Conservation (phyloP, 257 asterid species). For the Coffea canephora region DNA sequence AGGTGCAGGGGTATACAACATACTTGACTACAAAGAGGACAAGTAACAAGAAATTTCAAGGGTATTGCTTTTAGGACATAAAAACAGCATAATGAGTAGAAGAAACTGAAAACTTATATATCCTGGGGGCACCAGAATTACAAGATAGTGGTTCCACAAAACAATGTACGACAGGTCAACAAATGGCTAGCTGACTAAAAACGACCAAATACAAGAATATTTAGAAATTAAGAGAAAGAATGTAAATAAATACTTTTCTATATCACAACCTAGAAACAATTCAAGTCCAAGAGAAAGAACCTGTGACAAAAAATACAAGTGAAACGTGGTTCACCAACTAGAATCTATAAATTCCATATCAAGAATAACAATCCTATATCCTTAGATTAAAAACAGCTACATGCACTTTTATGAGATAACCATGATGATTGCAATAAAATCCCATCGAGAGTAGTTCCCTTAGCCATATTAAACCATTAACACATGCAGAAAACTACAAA, state of each 20-base stretch:
- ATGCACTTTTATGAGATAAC: neutral
- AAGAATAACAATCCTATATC: neutral
- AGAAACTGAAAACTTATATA: neutral
- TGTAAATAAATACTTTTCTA: no score
- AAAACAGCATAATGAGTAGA: neutral
- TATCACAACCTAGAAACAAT: neutral
- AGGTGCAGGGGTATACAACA: neutral
- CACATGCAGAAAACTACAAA: neutral
- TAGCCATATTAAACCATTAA: neutral
- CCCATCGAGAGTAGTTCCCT: neutral
- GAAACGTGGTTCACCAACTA: neutral
- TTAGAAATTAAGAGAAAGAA: neutral
- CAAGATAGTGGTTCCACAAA: neutral
- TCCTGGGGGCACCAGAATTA: neutral
- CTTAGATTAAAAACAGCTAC: neutral
- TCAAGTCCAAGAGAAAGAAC: neutral
- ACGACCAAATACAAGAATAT: slow-evolving; percentile 7
- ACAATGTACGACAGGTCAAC: neutral
- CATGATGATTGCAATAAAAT: neutral
- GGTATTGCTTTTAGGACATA: neutral
- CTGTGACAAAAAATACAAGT: neutral
- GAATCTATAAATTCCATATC: neutral
- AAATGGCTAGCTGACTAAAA: neutral
- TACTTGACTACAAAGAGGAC: neutral
- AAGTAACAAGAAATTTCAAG: neutral